phyloP scores from a whole-genome alignment of 306 rosid genomes.

The Dalbergia cultrata region DNA sequence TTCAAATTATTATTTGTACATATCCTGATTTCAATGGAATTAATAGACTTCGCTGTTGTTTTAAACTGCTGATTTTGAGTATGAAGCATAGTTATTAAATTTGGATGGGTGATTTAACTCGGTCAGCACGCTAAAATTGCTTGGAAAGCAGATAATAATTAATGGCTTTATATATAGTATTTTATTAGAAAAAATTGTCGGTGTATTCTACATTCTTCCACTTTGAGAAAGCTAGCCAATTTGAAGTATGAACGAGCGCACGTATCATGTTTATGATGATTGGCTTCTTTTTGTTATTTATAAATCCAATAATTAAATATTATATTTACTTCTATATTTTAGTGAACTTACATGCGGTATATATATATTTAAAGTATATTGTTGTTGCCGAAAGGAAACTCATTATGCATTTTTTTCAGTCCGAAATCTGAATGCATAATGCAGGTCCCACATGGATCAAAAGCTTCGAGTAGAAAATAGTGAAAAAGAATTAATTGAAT shows the following conservation, averaged over 20 bases:
- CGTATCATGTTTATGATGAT: neutral
- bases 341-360: neutral
- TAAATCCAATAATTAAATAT: neutral
- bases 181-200: neutral
- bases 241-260: neutral
- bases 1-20: too few relatives aligned
- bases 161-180: too few relatives aligned
- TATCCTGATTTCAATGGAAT: too few relatives aligned
- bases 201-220: neutral
- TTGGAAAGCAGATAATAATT: neutral
- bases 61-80: too few relatives aligned
- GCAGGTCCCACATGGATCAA: constrained; percentile 47
- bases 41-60: too few relatives aligned
- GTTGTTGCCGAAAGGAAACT: constrained; percentile 39
- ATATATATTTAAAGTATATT: neutral
- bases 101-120: too few relatives aligned
- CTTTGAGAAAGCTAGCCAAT: neutral
- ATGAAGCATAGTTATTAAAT: too few relatives aligned
- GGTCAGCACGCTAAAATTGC: too few relatives aligned
- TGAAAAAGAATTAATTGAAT: neutral
- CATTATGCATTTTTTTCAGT: constrained; percentile 27
- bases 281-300: neutral
- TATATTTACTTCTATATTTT: too few relatives aligned
- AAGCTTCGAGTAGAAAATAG: constrained; percentile 21
- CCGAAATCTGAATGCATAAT: constrained; percentile 23